phyloP scores from a whole-genome alignment of 495 filamentous ascomycete genomes.

The Pyrenula aspistea region DNA sequence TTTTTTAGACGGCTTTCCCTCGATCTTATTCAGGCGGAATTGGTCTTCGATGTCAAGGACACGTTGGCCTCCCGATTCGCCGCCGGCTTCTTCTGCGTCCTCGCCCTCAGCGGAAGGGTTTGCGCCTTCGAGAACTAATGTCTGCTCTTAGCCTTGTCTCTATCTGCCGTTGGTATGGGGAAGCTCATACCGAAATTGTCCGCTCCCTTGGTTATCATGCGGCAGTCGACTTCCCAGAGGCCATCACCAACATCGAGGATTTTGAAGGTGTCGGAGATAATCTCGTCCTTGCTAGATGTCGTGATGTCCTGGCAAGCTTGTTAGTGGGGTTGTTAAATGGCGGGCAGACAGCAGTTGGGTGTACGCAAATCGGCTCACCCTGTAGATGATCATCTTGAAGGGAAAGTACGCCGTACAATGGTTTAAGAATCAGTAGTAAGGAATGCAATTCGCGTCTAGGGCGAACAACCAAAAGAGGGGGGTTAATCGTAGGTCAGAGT shows the following conservation, averaged over 20 bases:
- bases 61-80: conserved; percentile 33
- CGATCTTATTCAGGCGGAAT: conserved; percentile 76
- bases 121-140: conserved; percentile 66
- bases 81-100: conserved; percentile 59
- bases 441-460: neutral
- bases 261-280: conserved; percentile 87
- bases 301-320: conserved; percentile 57
- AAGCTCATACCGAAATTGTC: conserved; percentile 51
- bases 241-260: conserved; percentile 62
- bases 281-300: conserved; percentile 71
- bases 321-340: neutral
- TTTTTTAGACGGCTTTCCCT: conserved; percentile 60
- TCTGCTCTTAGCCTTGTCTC: neutral
- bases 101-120: conserved; percentile 92
- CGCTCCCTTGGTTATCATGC: conserved; percentile 66
- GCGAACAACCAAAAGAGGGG: neutral
- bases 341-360: neutral
- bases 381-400: conserved; percentile 81
- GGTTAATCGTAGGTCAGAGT: too few species aligned
- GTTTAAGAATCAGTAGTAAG: neutral
- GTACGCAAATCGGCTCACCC: conserved; percentile 56
- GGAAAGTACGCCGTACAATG: neutral
- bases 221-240: conserved; percentile 81
- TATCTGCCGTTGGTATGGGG: neutral
- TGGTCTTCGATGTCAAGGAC: conserved; percentile 93